Percentiles rank a stretch among this genome's conserved stretches.
Conservation (phyloP, 768 basidiomycete genomes). For the Boletus sp. region DNA sequence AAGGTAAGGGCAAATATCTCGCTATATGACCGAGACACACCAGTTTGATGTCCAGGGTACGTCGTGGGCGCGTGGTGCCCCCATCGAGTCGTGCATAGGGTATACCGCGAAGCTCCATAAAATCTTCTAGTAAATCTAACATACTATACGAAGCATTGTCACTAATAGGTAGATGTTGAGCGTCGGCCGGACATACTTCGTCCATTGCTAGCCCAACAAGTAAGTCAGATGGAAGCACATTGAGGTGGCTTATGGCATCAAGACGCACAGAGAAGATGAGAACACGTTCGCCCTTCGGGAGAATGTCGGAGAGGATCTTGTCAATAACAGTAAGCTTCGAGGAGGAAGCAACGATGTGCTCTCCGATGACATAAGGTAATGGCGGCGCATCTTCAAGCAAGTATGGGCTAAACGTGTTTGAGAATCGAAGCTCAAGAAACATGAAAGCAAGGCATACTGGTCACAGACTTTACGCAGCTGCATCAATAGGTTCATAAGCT, state of each 20-base stretch:
- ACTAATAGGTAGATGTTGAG: background rate
- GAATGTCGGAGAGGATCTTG: constrained; percentile 52
- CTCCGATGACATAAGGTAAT: constrained; percentile 46
- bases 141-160: constrained; percentile 40
- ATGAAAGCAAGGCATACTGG: constrained; percentile 41
- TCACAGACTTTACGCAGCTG: constrained; percentile 70
- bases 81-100: constrained; percentile 64
- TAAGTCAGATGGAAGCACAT: constrained; percentile 4
- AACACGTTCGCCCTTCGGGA: constrained; percentile 59
- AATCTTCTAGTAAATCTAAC: constrained; percentile 69
- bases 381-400: constrained; percentile 48
- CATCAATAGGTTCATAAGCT: constrained; percentile 66
- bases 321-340: constrained; percentile 56
- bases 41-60: constrained; percentile 54
- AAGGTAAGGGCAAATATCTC: background rate
- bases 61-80: constrained; percentile 46
- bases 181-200: constrained; percentile 31
- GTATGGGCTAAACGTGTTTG: constrained; percentile 43
- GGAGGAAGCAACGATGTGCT: constrained; percentile 54
- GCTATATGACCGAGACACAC: constrained; percentile 28
- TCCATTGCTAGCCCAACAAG: constrained; percentile 52
- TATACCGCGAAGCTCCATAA: constrained; percentile 55
- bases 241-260: background rate
- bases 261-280: constrained; percentile 62
- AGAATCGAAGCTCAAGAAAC: background rate